A percentile compares a stretch with the other conserved stretches of the same genome.
Evolutionary conservation across 148 eudicot species (phyloP).

Genomic region (Selenicereus undatus): DNA sequence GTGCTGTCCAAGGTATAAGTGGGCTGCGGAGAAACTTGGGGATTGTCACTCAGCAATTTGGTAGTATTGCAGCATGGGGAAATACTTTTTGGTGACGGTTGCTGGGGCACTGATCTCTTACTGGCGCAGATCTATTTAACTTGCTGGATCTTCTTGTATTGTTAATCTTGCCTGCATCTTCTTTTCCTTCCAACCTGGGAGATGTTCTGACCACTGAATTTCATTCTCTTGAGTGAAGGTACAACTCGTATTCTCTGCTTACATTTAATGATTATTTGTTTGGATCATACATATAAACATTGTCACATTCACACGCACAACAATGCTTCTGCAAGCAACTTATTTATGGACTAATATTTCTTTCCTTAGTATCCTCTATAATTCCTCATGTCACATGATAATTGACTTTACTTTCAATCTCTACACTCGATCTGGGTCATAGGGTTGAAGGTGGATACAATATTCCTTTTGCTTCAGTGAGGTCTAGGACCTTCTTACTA

Average conservation of each 20-base stretch:
- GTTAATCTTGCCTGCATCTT: neutral
- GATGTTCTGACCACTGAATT: too few species aligned
- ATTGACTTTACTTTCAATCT: neutral
- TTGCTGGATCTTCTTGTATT: neutral
- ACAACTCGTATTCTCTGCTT: neutral
- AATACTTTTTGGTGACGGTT: neutral
- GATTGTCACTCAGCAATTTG: neutral
- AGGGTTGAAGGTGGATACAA: conserved; percentile 44
- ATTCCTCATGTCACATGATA: neutral
- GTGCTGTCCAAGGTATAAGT: neutral
- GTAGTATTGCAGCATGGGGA: neutral
- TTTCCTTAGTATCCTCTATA: neutral
- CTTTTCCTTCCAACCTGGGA: neutral
- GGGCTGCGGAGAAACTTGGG: neutral
- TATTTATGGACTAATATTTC: neutral
- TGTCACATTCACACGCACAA: neutral
- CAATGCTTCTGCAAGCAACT: neutral
- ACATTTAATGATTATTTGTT: neutral
- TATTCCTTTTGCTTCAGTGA: conserved; percentile 40
- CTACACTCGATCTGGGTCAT: neutral
- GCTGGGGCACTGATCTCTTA: neutral
- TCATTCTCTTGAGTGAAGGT: neutral
- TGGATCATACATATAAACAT: too few species aligned
- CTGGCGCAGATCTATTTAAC: neutral
- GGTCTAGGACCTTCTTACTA: conserved; percentile 47